Base-by-base conservation (phyloP, 2,329 filamentous ascomycete species). In the Curvularia eragrostidis region DNA sequence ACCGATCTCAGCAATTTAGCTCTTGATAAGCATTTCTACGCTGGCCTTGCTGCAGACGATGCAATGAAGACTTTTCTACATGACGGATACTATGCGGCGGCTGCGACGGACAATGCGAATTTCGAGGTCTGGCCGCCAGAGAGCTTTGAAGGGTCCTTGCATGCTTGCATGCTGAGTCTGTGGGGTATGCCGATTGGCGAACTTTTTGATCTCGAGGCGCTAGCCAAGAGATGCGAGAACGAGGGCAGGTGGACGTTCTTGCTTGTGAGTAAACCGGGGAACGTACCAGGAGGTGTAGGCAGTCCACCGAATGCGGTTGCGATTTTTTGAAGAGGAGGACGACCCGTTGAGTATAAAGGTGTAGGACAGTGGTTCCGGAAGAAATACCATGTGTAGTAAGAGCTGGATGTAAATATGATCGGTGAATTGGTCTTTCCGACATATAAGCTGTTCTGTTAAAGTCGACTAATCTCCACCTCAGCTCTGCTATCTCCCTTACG, bases 51-150 rank as follows among this genome's bases (percentile, higher is more conserved):
- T 92, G 79, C 91, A 89, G 79, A 90, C 84, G 76, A 97, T 87
- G 70, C 93, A 85, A 73, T 93, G 94, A 77, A 90, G 85, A 77
- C 97, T 81, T 86, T 97, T 89, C 66, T 93, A 93, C 80, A 91
- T 88, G 90, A 97, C 47, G 58, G 47, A 0, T 68, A 68, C 48
- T 68, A 65, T 30, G 62, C 68, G 3, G 72, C 74, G 18, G 71
- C 69, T 13, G 74, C 67, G 18, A 63, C 66, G 1, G 74, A 79
- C 52, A 65, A 73, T 5, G 73, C 63, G 26, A 75, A 72, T 4
- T 74, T 77, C 39, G 77, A 76, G 71, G 63, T 47, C 1, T 66
- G 62, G 65, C 69, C 69, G 7, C 62, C 65, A 12, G 28, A 41
- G 3, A 64, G 58, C 13, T 48, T 61, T 2, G 61, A 64, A 26